Percentiles rank a stretch among this genome's conserved stretches.
phyloP scores from a whole-genome alignment of 441 rosid species.

The Croton laevigatus region DNA sequence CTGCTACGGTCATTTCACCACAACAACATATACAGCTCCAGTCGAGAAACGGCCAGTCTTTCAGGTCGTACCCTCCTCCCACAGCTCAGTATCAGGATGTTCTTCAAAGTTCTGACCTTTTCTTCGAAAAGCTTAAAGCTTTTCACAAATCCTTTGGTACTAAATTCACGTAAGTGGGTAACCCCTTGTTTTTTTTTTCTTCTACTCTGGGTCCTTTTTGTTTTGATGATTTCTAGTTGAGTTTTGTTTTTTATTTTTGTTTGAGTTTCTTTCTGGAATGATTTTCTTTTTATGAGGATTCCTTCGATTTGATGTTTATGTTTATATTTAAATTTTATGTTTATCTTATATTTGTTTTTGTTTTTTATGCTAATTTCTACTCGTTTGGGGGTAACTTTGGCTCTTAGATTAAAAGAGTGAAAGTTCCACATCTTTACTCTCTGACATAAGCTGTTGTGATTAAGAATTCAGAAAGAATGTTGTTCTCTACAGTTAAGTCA shows the following conservation, averaged over 20 bases:
- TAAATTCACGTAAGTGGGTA: slow-evolving; percentile 50
- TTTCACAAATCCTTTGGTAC: slow-evolving; percentile 43
- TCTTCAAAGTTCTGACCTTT: slow-evolving; percentile 56
- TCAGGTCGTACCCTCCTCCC: slow-evolving; percentile 43
- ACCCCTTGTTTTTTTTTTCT: background rate
- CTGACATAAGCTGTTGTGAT: background rate
- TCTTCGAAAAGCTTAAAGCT: slow-evolving; percentile 64
- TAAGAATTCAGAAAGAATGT: background rate
- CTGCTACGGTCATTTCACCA: slow-evolving; percentile 34
- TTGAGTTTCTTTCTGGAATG: background rate
- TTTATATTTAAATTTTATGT: background rate
- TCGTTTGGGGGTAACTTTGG: background rate
- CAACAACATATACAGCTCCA: slow-evolving; percentile 33
- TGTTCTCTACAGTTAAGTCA: background rate
- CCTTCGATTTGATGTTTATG: background rate
- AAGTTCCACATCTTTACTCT: background rate
- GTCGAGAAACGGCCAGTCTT: slow-evolving; percentile 39
- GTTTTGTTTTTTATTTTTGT: background rate
- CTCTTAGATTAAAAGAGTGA: too few relatives aligned
- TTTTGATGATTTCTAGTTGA: background rate
- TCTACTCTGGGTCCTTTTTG: slow-evolving; percentile 1
- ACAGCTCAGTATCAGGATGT: slow-evolving; percentile 55
- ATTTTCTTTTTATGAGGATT: background rate
- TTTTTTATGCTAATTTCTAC: background rate
- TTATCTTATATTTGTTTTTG: background rate